These are phyloP conservation scores for Vachellia collinsii DNA, from an alignment of 306 rosid species.

Conservation along the genomic window DNA sequence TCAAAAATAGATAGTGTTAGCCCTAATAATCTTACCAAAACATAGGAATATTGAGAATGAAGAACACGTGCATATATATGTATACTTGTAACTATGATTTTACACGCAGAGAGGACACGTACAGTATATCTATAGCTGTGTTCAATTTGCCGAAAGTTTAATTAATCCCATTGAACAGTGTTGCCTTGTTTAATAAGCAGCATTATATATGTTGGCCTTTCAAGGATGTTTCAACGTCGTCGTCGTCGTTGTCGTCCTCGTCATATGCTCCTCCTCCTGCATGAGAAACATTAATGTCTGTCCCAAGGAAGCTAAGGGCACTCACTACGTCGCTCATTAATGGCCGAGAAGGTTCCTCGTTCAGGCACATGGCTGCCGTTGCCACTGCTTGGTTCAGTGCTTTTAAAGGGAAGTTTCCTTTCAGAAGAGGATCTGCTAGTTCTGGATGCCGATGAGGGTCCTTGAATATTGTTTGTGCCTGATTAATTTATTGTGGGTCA, in stretches of 20 bases:
- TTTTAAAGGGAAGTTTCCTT: conserved; percentile 60
- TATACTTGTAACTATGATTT: not conserved
- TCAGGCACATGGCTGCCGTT: conserved; percentile 62
- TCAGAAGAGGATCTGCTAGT: conserved; percentile 59
- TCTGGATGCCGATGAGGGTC: too few relatives aligned
- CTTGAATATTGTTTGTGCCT: too few relatives aligned
- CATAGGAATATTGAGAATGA: not conserved
- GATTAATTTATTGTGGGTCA: too few relatives aligned
- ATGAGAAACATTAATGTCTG: not conserved
- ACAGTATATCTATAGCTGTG: not conserved
- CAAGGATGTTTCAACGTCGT: not conserved
- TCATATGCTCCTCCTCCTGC: not conserved
- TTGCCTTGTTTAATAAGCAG: not conserved
- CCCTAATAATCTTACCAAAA: not conserved
- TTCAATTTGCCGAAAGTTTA: not conserved
- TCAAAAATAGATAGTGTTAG: not conserved
- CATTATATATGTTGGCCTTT: conserved; percentile 3
- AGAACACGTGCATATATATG: not conserved
- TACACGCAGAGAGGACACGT: not conserved
- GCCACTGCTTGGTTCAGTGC: conserved; percentile 65
- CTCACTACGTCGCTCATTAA: conserved; percentile 83
- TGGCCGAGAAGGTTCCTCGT: conserved; percentile 82
- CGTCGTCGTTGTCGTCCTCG: not conserved
- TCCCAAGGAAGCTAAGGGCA: conserved; percentile 45
- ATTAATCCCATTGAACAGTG: not conserved